Evolutionary conservation across 2,329 filamentous ascomycete genomes (phyloP).

Genomic region (Amylocarpus encephaloides): DNA sequence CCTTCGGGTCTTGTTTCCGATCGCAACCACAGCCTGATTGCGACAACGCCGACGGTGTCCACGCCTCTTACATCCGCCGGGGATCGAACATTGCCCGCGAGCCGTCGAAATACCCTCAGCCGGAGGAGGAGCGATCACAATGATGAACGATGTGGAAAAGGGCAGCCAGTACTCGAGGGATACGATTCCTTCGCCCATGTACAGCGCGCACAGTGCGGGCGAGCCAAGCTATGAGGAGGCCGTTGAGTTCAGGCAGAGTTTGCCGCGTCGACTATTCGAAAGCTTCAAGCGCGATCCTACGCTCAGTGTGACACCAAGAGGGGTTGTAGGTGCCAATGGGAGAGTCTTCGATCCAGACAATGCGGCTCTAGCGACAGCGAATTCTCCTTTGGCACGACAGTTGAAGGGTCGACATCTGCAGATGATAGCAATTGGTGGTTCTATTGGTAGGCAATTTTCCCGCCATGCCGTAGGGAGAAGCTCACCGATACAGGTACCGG

Average conservation of each 20-base stretch:
- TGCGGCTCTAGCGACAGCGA: constrained; percentile 57
- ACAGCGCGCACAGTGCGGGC: constrained; percentile 14
- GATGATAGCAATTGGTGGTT: constrained; percentile 96
- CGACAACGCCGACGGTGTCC: background rate
- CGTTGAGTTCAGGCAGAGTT: constrained; percentile 12
- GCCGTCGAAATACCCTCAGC: background rate
- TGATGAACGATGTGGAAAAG: constrained; percentile 7
- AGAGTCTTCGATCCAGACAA: constrained; percentile 55
- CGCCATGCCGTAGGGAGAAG: background rate
- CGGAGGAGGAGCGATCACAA: background rate
- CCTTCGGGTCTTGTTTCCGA: background rate
- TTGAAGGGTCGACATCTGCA: constrained; percentile 83
- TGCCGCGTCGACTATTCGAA: constrained; percentile 19
- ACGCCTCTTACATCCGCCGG: too few relatives aligned
- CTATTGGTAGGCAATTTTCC: constrained; percentile 54
- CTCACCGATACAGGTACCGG: constrained; percentile 55
- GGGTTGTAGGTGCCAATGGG: constrained; percentile 26
- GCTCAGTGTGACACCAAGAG: constrained; percentile 44
- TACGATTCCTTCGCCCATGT: constrained; percentile 6
- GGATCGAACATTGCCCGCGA: background rate
- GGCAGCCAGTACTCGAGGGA: constrained; percentile 8
- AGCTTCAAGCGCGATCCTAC: constrained; percentile 28
- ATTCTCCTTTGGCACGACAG: constrained; percentile 67
- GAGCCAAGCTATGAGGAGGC: constrained; percentile 24
- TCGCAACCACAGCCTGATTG: background rate